Base-by-base conservation (phyloP, 2,329 filamentous ascomycete species). In the Colletotrichum zoysiae region DNA sequence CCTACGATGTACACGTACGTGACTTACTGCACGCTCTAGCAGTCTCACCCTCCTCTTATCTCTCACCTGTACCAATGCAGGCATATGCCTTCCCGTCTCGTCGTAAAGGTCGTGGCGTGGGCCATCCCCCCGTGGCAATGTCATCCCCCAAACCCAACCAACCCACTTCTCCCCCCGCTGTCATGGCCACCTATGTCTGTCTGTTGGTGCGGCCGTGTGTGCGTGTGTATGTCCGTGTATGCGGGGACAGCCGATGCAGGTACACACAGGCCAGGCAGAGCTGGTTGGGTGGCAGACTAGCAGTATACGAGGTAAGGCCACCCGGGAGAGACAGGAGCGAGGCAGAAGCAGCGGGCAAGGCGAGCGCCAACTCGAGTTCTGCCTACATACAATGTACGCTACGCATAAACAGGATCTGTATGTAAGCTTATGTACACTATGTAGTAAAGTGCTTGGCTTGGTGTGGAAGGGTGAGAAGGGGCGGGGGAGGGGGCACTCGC, bases 1-100 rank as follows among this genome's bases (percentile, higher is more conserved):
- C 18, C 20, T 44, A n/a, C 30, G 30, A 14, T 30, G 44, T 61
- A 16, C 40, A 42, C 11, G 35, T 38, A 30, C 35, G 35, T 38
- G 35, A 11, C 8, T 38, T 38, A 38, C 35, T 11, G 8, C 35
- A 38, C 35, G 9, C 35, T 38, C 7, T 38, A 11, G 35, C 35
- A 38, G 2, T 11, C 35, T 2, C 35, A 9, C 9, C 35, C 35
- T 11, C 11, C 8, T 38, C 30, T 30, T 30, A 30, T 30, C 16
- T 42, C 16, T 42, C 26, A 33, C 18, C 53, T 42, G 40, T 42
- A 42, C 40, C 16, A 42, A 16, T 18, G 40, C 16, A 42, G 14
- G 40, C 18, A 42, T 42, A 42, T 42, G 40, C 16, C 44, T 30
- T 33, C 40, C 59, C 51, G 55, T 55, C 61, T 66, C 67, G 59